phyloP scores from a whole-genome alignment of 73 alveolate genomes.

The Stentor coeruleus region DNA sequence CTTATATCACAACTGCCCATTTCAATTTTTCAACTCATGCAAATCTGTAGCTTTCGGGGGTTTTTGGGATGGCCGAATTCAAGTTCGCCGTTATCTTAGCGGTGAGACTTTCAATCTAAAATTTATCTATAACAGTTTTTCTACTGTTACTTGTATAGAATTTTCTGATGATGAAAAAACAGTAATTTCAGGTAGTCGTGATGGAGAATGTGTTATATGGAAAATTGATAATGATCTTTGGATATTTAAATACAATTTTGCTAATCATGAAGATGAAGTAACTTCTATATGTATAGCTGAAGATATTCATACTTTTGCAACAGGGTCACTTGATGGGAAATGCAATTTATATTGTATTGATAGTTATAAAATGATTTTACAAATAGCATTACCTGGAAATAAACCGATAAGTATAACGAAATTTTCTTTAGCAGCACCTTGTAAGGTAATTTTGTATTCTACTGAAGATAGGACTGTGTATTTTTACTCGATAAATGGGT shows the following conservation, averaged over 20 bases:
- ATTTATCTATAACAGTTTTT: slow-evolving; percentile 27
- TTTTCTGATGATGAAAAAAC: slow-evolving; percentile 27
- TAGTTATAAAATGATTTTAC: slow-evolving; percentile 45
- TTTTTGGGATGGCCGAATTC: slow-evolving; percentile 36
- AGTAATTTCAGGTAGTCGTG: slow-evolving; percentile 42
- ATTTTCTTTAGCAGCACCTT: slow-evolving; percentile 56
- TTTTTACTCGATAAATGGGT: slow-evolving; percentile 29
- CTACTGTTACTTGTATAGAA: slow-evolving; percentile 39
- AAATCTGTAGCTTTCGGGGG: slow-evolving; percentile 36
- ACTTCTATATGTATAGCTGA: slow-evolving; percentile 35
- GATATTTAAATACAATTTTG: slow-evolving; percentile 26
- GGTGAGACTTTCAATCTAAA: slow-evolving; percentile 10
- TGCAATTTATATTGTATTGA: slow-evolving; percentile 49
- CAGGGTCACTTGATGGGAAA: slow-evolving; percentile 49
- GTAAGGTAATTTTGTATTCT: slow-evolving; percentile 44
- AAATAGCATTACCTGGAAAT: slow-evolving; percentile 41
- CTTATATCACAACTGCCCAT: not conserved
- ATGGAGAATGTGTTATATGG: slow-evolving; percentile 52
- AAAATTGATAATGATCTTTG: slow-evolving; percentile 24
- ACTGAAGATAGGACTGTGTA: slow-evolving; percentile 55
- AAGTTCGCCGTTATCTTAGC: slow-evolving; percentile 29
- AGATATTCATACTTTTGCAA: slow-evolving; percentile 44
- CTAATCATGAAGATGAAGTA: slow-evolving; percentile 27
- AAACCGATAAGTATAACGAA: slow-evolving; percentile 54
- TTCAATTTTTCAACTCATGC: not conserved